These are phyloP conservation scores for Fagus crenata DNA, from an alignment of 306 rosid genomes.

Conservation along the genomic window DNA sequence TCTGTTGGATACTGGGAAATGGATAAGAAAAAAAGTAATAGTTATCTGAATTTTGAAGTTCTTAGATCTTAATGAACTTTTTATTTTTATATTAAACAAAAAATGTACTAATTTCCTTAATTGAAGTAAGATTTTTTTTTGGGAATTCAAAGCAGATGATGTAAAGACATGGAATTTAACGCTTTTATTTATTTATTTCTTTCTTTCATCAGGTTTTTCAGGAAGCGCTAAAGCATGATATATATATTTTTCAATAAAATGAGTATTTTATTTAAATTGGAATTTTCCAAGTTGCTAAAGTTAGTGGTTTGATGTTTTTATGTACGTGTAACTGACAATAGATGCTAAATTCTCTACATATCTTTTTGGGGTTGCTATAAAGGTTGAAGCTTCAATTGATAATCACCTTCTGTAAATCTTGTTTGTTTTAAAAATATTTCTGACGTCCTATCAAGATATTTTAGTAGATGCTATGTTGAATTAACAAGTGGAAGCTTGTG, in stretches of 20 bases:
- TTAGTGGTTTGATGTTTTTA: neutral
- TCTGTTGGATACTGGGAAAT: neutral
- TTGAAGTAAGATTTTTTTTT: neutral
- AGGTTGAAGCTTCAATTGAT: neutral
- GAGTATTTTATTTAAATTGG: neutral
- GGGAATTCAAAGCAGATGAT: neutral
- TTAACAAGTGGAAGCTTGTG: neutral
- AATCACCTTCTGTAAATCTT: neutral
- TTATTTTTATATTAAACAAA: no score
- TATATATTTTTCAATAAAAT: neutral
- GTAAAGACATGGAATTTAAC: neutral
- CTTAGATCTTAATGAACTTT: neutral
- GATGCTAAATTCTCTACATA: neutral
- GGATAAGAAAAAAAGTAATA: no score
- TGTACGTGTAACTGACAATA: neutral
- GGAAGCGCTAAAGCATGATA: neutral
- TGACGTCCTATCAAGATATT: neutral
- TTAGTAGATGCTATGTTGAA: neutral
- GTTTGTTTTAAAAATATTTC: neutral
- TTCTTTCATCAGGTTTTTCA: neutral
- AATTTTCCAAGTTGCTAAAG: neutral
- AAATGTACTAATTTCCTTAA: neutral
- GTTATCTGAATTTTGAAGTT: neutral
- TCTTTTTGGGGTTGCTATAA: neutral
- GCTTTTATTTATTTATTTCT: neutral